phyloP scores from a whole-genome alignment of 345 rosid genomes.

The Acer yangbiense region DNA sequence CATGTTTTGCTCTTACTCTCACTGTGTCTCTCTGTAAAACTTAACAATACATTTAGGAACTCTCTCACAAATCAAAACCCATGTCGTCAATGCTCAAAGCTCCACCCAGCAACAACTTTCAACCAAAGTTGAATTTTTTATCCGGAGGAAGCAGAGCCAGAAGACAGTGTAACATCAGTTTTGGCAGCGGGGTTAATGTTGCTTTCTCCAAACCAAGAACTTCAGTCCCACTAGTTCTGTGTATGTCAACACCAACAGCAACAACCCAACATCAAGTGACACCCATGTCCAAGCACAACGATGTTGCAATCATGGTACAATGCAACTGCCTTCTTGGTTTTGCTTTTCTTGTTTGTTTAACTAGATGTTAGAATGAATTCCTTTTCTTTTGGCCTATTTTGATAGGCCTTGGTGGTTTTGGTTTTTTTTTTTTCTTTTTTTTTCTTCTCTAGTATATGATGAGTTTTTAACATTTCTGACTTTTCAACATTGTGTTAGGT shows the following conservation, averaged over 20 bases:
- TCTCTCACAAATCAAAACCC: background rate
- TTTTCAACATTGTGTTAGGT: background rate
- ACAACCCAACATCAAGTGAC: constrained; percentile 24
- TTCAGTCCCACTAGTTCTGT: constrained; percentile 22
- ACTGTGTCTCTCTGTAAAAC: no score
- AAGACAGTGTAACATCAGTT: background rate
- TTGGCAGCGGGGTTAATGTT: background rate
- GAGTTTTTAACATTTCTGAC: background rate
- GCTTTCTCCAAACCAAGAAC: constrained; percentile 13
- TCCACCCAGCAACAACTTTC: constrained; percentile 8
- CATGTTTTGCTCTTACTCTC: no score
- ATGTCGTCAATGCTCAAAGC: constrained; percentile 30
- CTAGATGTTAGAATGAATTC: background rate
- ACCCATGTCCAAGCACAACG: constrained; percentile 29
- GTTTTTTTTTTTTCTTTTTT: background rate
- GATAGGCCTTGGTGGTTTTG: no score
- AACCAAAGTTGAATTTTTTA: constrained; percentile 12
- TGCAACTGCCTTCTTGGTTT: background rate
- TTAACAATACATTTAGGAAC: no score
- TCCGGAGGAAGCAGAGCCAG: constrained; percentile 5
- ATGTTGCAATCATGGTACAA: constrained; percentile 49
- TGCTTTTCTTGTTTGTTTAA: background rate
- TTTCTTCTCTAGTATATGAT: background rate
- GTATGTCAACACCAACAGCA: constrained; percentile 34
- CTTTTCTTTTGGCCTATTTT: background rate